A percentile compares a stretch with the other conserved stretches of the same genome.
These are phyloP conservation scores for Yamadazyma blattariae DNA, from an alignment of 1,139 yeast species.

Conservation along the genomic window DNA sequence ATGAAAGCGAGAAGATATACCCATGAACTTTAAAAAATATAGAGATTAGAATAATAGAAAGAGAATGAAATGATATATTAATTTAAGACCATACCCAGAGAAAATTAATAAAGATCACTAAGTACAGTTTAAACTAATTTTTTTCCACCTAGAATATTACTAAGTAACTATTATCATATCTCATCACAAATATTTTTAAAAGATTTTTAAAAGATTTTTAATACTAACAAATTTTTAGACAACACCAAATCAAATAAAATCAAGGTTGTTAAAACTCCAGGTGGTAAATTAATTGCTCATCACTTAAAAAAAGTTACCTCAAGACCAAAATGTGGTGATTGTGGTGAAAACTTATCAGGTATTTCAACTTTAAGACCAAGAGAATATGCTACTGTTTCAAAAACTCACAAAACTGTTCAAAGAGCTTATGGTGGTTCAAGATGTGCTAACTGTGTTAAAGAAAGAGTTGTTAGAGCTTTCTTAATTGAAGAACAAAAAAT, in stretches of 20 bases:
- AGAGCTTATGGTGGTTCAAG: slow-evolving; percentile 99
- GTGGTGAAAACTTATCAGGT: slow-evolving; percentile 92
- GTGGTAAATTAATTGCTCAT: slow-evolving; percentile 97
- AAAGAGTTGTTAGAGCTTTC: slow-evolving; percentile 98
- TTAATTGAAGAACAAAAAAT: slow-evolving; percentile 99
- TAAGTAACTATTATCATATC: neutral
- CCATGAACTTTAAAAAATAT: too few relatives aligned
- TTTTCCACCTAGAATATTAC: too few relatives aligned
- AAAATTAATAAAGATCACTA: too few relatives aligned
- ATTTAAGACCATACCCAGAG: too few relatives aligned
- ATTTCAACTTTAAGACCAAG: slow-evolving; percentile 95
- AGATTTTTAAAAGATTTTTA: neutral
- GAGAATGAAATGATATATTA: too few relatives aligned
- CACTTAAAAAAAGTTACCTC: slow-evolving; percentile 94
- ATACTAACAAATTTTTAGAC: slow-evolving; percentile 59
- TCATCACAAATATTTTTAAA: neutral
- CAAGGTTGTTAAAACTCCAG: slow-evolving; percentile 99
- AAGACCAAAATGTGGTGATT: slow-evolving; percentile 99
- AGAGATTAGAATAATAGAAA: too few relatives aligned
- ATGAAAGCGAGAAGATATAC: neutral
- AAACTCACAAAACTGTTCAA: slow-evolving; percentile 96
- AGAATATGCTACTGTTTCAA: slow-evolving; percentile 90
- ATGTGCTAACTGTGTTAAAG: slow-evolving; percentile 98
- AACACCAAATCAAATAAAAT: slow-evolving; percentile 99
- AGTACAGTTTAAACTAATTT: too few relatives aligned